phyloP scores from a whole-genome alignment of 495 filamentous ascomycete species.

The Neurospora sublineolata region DNA sequence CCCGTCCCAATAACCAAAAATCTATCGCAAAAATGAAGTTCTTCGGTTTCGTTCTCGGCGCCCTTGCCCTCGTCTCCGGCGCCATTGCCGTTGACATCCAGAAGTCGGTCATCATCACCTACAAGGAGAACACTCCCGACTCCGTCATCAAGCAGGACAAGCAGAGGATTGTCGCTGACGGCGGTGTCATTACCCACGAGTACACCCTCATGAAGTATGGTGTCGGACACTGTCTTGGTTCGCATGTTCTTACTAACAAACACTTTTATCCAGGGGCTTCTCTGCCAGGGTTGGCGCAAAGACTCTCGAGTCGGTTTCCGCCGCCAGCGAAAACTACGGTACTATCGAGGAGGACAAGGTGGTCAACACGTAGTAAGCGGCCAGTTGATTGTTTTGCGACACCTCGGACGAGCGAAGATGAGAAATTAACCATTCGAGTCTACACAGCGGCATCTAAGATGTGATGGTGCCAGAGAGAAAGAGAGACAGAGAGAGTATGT shows the following conservation, averaged over 20 bases:
- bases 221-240: background rate
- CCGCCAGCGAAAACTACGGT: slow-evolving; percentile 53
- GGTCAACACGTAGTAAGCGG: slow-evolving; percentile 25
- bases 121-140: slow-evolving; percentile 59
- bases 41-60: slow-evolving; percentile 39
- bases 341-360: slow-evolving; percentile 67
- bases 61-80: slow-evolving; percentile 41
- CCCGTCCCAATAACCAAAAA: background rate
- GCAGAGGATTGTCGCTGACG: slow-evolving; percentile 54
- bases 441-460: background rate
- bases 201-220: slow-evolving; percentile 48
- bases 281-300: slow-evolving; percentile 58
- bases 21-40: slow-evolving; percentile 45
- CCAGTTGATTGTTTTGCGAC: background rate
- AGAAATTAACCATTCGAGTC: background rate
- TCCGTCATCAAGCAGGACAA: slow-evolving; percentile 57
- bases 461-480: background rate
- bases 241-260: slow-evolving; percentile 4
- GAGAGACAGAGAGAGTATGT: background rate
- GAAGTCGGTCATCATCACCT: slow-evolving; percentile 70
- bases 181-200: slow-evolving; percentile 47
- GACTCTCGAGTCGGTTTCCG: slow-evolving; percentile 57
- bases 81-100: slow-evolving; percentile 44
- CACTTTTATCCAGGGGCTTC: slow-evolving; percentile 49
- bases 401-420: background rate